Conservation (phyloP, 1,284 basidiomycete species). For the Hortiboletus rubellus region DNA sequence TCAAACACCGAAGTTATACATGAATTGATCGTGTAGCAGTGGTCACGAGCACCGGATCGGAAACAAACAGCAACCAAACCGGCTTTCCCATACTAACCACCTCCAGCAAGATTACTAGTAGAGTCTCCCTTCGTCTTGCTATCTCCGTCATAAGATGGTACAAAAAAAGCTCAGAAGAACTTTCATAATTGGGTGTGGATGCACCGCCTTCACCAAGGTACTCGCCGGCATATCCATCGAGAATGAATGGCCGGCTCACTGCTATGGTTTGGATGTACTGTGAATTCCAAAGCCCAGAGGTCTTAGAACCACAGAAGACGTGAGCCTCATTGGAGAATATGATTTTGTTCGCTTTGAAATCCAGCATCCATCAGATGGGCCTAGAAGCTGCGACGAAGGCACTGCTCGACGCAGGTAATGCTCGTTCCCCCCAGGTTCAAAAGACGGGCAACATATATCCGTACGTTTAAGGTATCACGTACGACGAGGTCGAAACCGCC, state of each 20-base stretch:
- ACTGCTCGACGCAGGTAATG: slow-evolving; percentile 23
- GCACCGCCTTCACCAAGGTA: slow-evolving; percentile 29
- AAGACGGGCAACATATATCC: background rate
- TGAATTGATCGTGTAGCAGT: too few relatives aligned
- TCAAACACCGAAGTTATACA: too few relatives aligned
- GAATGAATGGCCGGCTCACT: background rate
- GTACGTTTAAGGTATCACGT: slow-evolving; percentile 63
- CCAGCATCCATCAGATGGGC: slow-evolving; percentile 13
- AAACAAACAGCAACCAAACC: too few relatives aligned
- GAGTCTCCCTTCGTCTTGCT: too few relatives aligned
- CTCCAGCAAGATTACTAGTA: too few relatives aligned
- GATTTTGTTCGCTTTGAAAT: background rate
- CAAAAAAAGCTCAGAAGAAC: slow-evolving; percentile 21
- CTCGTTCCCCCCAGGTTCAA: background rate
- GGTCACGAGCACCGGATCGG: too few relatives aligned
- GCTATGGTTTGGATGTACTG: background rate
- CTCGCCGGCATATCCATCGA: background rate
- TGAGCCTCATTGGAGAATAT: background rate
- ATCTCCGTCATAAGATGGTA: slow-evolving; percentile 6
- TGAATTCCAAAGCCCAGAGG: slow-evolving; percentile 22
- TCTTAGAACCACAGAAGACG: slow-evolving; percentile 27
- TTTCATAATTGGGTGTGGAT: slow-evolving; percentile 29
- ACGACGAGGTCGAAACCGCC: slow-evolving; percentile 75
- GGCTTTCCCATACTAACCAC: too few relatives aligned
- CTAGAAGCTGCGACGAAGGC: slow-evolving; percentile 23